phyloP scores from a whole-genome alignment of 2,329 filamentous ascomycete genomes.

The Capronia americana region DNA sequence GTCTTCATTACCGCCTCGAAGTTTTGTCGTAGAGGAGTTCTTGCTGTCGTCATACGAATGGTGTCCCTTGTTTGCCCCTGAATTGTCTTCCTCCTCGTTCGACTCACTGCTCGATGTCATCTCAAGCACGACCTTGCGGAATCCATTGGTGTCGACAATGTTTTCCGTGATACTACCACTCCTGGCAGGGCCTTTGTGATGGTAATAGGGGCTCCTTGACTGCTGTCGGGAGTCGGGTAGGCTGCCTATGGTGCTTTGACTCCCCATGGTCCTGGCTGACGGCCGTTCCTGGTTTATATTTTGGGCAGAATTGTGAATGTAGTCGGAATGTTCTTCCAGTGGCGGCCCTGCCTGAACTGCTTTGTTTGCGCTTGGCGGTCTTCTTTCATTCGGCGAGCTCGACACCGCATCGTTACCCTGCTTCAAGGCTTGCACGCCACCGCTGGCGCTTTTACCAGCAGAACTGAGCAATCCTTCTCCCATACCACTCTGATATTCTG shows the following conservation, averaged over 20 bases:
- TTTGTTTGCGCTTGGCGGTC: conserved; percentile 38
- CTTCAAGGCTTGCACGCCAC: conserved; percentile 68
- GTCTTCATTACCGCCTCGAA: conserved; percentile 14
- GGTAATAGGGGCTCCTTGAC: conserved; percentile 45
- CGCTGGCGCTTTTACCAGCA: conserved; percentile 65
- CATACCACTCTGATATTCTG: conserved; percentile 58
- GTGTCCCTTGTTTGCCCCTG: conserved; percentile 31
- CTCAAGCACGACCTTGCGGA: conserved; percentile 77
- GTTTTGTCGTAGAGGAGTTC: conserved; percentile 9
- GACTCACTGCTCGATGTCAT: conserved; percentile 65
- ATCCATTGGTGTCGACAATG: conserved; percentile 73
- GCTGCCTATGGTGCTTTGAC: conserved; percentile 37
- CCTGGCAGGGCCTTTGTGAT: conserved; percentile 61
- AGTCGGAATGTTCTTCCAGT: background rate
- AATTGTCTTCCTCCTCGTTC: conserved; percentile 43
- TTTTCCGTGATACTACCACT: conserved; percentile 82
- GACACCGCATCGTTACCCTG: conserved; percentile 59
- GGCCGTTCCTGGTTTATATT: conserved; percentile 22
- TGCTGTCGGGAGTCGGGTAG: conserved; percentile 40
- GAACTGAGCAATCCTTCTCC: conserved; percentile 61
- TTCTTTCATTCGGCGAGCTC: conserved; percentile 32
- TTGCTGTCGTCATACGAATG: conserved; percentile 9
- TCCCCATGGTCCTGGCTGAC: conserved; percentile 27
- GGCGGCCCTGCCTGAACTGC: conserved; percentile 38
- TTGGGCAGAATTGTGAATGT: background rate